These are phyloP conservation scores for Zygosaccharomyces siamensis DNA, from an alignment of 805 yeast species.

Conservation along the genomic window DNA sequence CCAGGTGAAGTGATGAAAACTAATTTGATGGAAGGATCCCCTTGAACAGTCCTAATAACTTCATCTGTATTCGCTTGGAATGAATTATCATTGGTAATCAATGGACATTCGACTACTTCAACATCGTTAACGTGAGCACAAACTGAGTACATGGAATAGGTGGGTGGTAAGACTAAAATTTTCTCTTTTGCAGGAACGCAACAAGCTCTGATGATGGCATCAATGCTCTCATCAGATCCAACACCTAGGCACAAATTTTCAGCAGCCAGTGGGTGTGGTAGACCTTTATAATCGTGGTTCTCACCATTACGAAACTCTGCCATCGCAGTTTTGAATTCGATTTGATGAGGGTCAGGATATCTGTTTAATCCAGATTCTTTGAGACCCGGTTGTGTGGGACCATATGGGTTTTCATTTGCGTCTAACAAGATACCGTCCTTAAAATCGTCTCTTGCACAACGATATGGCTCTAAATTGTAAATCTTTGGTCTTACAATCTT, in stretches of 20 bases:
- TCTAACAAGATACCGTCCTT: slow-evolving; percentile 83
- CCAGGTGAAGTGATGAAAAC: slow-evolving; percentile 93
- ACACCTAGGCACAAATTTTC: slow-evolving; percentile 88
- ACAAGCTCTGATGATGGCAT: slow-evolving; percentile 76
- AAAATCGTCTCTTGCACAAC: slow-evolving; percentile 96
- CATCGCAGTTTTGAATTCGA: slow-evolving; percentile 64
- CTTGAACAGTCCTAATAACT: slow-evolving; percentile 46
- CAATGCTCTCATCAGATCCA: slow-evolving; percentile 96
- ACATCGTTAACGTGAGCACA: slow-evolving; percentile 90
- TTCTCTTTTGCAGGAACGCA: slow-evolving; percentile 82
- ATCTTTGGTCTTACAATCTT: slow-evolving; percentile 79
- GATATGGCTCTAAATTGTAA: slow-evolving; percentile 75
- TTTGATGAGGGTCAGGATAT: slow-evolving; percentile 96
- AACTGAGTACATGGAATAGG: slow-evolving; percentile 95
- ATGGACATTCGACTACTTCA: slow-evolving; percentile 66
- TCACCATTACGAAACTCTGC: slow-evolving; percentile 61
- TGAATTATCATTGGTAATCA: slow-evolving; percentile 48
- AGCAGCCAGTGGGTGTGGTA: slow-evolving; percentile 40
- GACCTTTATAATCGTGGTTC: slow-evolving; percentile 17
- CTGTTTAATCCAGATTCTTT: slow-evolving; percentile 67
- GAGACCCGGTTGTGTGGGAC: slow-evolving; percentile 60
- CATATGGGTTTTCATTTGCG: slow-evolving; percentile 95
- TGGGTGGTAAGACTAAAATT: slow-evolving; percentile 84
- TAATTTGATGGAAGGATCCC: slow-evolving; percentile 64
- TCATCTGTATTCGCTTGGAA: slow-evolving; percentile 58